Base-by-base conservation (phyloP, 2,329 filamentous ascomycete species). In the Knufia fluminis region DNA sequence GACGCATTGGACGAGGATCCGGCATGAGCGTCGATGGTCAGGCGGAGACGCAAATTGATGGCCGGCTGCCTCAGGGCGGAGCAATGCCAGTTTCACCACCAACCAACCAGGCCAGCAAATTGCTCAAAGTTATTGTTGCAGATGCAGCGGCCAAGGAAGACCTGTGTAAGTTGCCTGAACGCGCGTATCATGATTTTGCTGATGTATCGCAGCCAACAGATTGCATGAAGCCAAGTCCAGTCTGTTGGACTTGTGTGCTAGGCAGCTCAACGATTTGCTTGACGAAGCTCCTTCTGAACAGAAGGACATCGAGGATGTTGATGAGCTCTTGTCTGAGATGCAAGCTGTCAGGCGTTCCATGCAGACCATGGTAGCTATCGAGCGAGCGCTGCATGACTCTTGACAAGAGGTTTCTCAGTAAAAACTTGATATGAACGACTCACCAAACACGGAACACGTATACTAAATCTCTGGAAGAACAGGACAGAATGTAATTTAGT, bases 321-420 rank as follows among this genome's bases (percentile, higher is more conserved):
- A 48, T 35, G 36, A 48, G 23, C 45, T 48, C 16, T 33, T 48
- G 19, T 31, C 22, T 6, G 45, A 48, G 24, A 48, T 48, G 45
- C 26, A 31, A 48, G 35, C 35, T 8, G 45, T 48, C 24, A 38
- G 35, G 26, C 45, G 45, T 4, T 39, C n/a, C 23, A 48, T 48
- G 45, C 33, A 48, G 22, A 48, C 45, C 23, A 39, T 48, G 22
- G 33, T 48, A 2, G 45, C 33, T 20, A 23, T 48, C 10, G 45
- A 48, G 35, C n/a, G 26, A 19, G 45, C 45, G 16, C 20, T 48
- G 33, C 12, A 12, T 28, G 23, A 40, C 3, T 19, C 33, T 26
- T 48, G 33, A 48, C 4, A 32, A 43, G 22, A 20, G 26, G 24
- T 20, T 14, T 8, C 17, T 6, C 8, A 22, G 16, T 4, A 41